phyloP scores from a whole-genome alignment of 2,329 filamentous ascomycete genomes.

The Colletotrichum viniferum region DNA sequence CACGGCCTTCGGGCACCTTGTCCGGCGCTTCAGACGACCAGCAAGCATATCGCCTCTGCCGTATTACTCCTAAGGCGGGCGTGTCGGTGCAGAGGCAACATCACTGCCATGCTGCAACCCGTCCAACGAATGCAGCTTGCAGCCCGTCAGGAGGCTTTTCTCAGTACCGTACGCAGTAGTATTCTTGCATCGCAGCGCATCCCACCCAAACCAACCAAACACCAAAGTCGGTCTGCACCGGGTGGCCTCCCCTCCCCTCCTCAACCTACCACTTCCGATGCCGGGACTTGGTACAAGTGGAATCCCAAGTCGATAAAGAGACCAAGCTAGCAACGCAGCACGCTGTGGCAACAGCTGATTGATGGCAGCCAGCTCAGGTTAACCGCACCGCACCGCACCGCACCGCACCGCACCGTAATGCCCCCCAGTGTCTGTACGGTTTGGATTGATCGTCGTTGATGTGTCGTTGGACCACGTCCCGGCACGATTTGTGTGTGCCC shows the following conservation, averaged over 20 bases:
- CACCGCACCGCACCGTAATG: neutral
- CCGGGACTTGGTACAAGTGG: neutral
- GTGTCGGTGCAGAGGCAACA: neutral
- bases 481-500: neutral
- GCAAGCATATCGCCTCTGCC: neutral
- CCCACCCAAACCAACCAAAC: neutral
- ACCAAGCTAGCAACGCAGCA: conserved; percentile 5
- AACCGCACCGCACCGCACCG: neutral
- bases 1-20: neutral
- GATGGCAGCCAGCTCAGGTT: neutral
- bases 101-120: conserved; percentile 4
- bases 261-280: neutral
- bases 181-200: neutral
- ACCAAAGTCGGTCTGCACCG: neutral
- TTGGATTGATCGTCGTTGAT: conserved; percentile 10
- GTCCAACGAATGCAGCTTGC: neutral
- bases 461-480: conserved; percentile 11
- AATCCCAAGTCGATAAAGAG: neutral
- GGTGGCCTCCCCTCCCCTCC: neutral
- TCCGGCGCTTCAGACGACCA: neutral
- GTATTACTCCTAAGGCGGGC: neutral
- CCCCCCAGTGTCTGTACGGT: neutral
- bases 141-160: neutral
- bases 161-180: neutral
- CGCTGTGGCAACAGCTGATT: conserved; percentile 19